Percentiles rank a stretch among this genome's conserved stretches.
These are phyloP conservation scores for Plantago elongata DNA, from an alignment of 257 asterid species.

Conservation along the genomic window DNA sequence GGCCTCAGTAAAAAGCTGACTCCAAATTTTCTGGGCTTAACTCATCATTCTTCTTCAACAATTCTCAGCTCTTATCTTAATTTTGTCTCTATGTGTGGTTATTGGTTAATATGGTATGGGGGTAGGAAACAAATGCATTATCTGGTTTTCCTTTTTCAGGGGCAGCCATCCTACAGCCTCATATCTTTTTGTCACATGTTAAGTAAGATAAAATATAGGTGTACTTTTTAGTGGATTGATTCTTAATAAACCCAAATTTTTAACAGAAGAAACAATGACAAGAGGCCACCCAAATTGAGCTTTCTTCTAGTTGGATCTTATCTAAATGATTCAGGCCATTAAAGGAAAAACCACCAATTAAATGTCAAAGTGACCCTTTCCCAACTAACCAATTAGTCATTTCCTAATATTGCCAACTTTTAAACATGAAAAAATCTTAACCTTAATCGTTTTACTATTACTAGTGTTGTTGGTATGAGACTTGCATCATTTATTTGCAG, in stretches of 20 bases:
- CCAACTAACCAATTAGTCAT: conserved; percentile 3
- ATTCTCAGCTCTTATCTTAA: neutral
- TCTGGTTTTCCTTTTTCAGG: neutral
- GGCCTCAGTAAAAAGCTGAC: no score
- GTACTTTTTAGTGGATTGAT: neutral
- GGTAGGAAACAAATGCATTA: conserved; percentile 16
- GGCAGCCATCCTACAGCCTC: conserved; percentile 29
- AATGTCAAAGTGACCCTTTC: conserved; percentile 34
- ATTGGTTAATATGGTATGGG: neutral
- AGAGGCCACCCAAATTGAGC: conserved; percentile 20
- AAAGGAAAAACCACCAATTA: conserved; percentile 29
- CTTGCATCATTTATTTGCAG: conserved; percentile 2
- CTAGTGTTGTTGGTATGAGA: neutral
- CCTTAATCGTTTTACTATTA: neutral
- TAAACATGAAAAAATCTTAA: neutral
- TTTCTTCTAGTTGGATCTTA: conserved; percentile 24
- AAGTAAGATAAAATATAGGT: neutral
- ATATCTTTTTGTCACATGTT: conserved; percentile 28
- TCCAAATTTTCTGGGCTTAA: no score
- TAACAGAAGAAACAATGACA: conserved; percentile 18
- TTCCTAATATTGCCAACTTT: conserved; percentile 1
- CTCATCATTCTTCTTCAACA: neutral
- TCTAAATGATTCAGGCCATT: conserved; percentile 32
- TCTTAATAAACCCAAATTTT: conserved; percentile 15
- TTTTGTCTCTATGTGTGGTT: conserved; percentile 1